Base-by-base conservation (phyloP, 2,329 filamentous ascomycete species). In the Incumbomyces delicatus region DNA sequence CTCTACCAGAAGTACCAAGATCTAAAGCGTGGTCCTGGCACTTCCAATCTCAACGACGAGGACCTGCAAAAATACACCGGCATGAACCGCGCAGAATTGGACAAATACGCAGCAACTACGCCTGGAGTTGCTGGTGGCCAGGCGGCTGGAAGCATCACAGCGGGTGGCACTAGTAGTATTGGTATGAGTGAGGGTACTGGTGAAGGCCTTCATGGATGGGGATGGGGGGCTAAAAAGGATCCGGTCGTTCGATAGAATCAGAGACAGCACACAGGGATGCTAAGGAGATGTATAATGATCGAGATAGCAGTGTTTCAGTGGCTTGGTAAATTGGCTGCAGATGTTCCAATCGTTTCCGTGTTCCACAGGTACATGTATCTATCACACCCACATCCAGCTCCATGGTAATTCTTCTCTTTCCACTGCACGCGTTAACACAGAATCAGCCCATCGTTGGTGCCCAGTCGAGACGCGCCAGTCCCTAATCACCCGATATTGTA, bases 41-140 rank as follows among this genome's bases (percentile, higher is more conserved):
- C 40, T n/a, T 43, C 37, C 27, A 39, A 42, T 20, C 40, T 51
- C 31, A 29, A 37, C 12, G 49, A 51, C 6, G 49, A 49, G n/a
- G 49, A 51, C 20, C 14, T 49, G 2, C 41, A 43, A 39, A 51
- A 51, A 29, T 49, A 51, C 30, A 51, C 49, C 3, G 49, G 49
- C 36, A 49, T 35, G 38, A 39, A 43, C 12, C 29, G 40, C 17
- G 35, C 33, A 1, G 43, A 49, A 20, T 44, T 51, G 3, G 49
- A 51, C 29, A 44, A 51, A 8, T 49, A 30, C 14, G 37, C 49
- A 7, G 40, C 36, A 17, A 51, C 43, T 16, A 49, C 49, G 30
- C 49, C 49, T 14, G 49, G 49, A 2, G 49, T 51, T 16, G 49
- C 47, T 18, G 49, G 47, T 2, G 47, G 47, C 20, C 49, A 51